Evolutionary conservation across 1,139 yeast genomes (phyloP).

Genomic region (Zygosaccharomyces sapae): DNA sequence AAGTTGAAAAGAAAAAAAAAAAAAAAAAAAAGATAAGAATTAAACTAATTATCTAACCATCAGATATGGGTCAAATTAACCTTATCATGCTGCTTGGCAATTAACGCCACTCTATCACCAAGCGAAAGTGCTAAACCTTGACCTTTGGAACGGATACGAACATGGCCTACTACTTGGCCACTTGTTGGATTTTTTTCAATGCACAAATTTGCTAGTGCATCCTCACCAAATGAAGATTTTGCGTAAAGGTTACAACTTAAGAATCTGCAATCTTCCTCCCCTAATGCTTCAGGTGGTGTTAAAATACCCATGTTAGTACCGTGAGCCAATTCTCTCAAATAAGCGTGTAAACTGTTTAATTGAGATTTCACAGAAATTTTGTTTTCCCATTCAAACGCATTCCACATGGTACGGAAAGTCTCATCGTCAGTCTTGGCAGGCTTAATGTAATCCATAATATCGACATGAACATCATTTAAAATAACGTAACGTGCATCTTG

Average conservation of each 20-base stretch:
- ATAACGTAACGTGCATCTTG: conserved; percentile 87
- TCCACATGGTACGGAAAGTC: conserved; percentile 97
- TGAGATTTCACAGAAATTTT: conserved; percentile 82
- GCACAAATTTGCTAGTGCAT: conserved; percentile 92
- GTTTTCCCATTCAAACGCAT: conserved; percentile 99
- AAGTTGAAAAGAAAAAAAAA: background rate
- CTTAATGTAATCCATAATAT: conserved; percentile 94
- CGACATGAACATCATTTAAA: conserved; percentile 90
- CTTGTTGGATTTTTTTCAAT: conserved; percentile 68
- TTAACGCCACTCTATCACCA: conserved; percentile 89
- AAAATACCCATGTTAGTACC: conserved; percentile 94
- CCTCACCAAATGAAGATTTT: conserved; percentile 93
- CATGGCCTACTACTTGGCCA: conserved; percentile 87
- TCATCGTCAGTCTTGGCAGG: conserved; percentile 89
- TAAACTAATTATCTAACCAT: conserved; percentile 15
- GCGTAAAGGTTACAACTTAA: conserved; percentile 93
- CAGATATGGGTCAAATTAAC: conserved; percentile 40
- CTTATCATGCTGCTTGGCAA: conserved; percentile 53
- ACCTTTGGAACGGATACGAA: conserved; percentile 94
- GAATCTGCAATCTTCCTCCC: conserved; percentile 82
- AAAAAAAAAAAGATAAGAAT: conserved; percentile 14
- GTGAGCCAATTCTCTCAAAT: conserved; percentile 68
- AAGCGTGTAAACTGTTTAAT: conserved; percentile 66
- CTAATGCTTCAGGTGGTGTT: conserved; percentile 80
- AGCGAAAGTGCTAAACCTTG: conserved; percentile 94